These are phyloP conservation scores for Tulasnella sp. DNA, from an alignment of 768 basidiomycete species.

Conservation along the genomic window DNA sequence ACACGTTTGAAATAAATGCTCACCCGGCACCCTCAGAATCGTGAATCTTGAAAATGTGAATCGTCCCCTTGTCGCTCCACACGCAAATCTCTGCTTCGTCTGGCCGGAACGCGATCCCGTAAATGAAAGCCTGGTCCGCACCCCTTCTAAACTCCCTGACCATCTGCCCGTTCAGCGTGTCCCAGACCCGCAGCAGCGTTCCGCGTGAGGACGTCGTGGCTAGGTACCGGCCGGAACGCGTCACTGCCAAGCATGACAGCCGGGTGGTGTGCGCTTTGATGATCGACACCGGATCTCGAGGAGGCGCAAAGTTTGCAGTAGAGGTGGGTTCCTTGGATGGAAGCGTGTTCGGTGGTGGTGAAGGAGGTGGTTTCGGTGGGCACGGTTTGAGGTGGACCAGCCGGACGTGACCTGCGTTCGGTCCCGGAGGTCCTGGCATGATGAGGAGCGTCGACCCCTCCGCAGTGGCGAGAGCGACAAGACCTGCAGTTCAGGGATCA, in stretches of 20 bases:
- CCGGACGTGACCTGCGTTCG: slow-evolving; percentile 84
- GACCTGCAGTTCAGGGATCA: slow-evolving; percentile 46
- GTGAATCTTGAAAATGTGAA: slow-evolving; percentile 76
- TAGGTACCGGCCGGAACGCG: slow-evolving; percentile 71
- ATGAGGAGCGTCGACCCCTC: slow-evolving; percentile 75
- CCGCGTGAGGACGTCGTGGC: slow-evolving; percentile 82
- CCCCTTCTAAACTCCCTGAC: slow-evolving; percentile 79
- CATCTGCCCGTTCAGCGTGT: slow-evolving; percentile 65
- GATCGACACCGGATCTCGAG: slow-evolving; percentile 65
- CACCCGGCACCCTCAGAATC: slow-evolving; percentile 25
- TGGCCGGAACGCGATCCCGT: slow-evolving; percentile 80
- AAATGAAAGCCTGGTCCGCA: slow-evolving; percentile 85
- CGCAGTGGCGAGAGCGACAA: slow-evolving; percentile 75
- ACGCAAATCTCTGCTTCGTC: slow-evolving; percentile 85
- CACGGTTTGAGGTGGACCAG: slow-evolving; percentile 82
- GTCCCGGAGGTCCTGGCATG: slow-evolving; percentile 79
- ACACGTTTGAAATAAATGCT: background rate
- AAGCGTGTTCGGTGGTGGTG: slow-evolving; percentile 36
- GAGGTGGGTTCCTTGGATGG: slow-evolving; percentile 4
- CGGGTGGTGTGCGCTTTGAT: slow-evolving; percentile 80
- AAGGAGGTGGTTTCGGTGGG: slow-evolving; percentile 49
- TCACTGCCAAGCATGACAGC: slow-evolving; percentile 71
- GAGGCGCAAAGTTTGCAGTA: slow-evolving; percentile 40
- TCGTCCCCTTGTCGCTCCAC: slow-evolving; percentile 94
- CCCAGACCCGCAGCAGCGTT: slow-evolving; percentile 86